A percentile compares a stretch with the other conserved stretches of the same genome.
Evolutionary conservation across 345 rosid genomes (phyloP).

Genomic region (Murraya paniculata): DNA sequence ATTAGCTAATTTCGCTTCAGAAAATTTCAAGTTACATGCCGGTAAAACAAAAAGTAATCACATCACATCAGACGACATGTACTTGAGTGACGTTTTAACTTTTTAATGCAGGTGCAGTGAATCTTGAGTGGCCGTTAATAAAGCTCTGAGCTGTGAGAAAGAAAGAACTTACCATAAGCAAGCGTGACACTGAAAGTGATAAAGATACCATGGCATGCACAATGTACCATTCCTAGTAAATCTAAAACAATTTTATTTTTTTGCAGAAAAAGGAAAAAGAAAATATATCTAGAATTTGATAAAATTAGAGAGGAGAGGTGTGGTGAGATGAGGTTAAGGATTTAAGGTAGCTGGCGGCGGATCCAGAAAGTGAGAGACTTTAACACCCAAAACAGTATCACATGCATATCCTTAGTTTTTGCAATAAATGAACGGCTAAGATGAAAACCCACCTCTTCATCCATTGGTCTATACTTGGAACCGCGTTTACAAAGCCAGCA

Average conservation of each 20-base stretch:
- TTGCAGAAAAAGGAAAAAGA: too few relatives aligned
- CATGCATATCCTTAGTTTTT: conserved; percentile 6
- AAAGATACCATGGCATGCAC: not conserved
- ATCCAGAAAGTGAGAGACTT: conserved; percentile 14
- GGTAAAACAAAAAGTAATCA: too few relatives aligned
- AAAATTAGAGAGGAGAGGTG: too few relatives aligned
- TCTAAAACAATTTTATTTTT: not conserved
- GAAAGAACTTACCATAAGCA: not conserved
- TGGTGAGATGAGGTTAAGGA: not conserved
- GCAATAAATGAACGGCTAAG: conserved; percentile 23
- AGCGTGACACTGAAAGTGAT: not conserved
- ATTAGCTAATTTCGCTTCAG: too few relatives aligned
- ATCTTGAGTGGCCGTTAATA: too few relatives aligned
- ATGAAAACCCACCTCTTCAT: conserved; percentile 13
- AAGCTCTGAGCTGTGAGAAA: not conserved
- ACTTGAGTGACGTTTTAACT: too few relatives aligned
- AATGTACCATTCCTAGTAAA: not conserved
- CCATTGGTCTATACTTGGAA: conserved; percentile 26
- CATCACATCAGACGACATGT: too few relatives aligned
- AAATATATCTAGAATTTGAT: too few relatives aligned
- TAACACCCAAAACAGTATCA: conserved; percentile 4
- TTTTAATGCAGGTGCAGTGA: too few relatives aligned
- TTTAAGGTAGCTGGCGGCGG: conserved; percentile 27
- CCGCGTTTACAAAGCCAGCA: conserved; percentile 32
- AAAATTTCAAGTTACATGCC: too few relatives aligned